phyloP scores from a whole-genome alignment of 2,329 filamentous ascomycete species.

The Calonectria pauciramosa region DNA sequence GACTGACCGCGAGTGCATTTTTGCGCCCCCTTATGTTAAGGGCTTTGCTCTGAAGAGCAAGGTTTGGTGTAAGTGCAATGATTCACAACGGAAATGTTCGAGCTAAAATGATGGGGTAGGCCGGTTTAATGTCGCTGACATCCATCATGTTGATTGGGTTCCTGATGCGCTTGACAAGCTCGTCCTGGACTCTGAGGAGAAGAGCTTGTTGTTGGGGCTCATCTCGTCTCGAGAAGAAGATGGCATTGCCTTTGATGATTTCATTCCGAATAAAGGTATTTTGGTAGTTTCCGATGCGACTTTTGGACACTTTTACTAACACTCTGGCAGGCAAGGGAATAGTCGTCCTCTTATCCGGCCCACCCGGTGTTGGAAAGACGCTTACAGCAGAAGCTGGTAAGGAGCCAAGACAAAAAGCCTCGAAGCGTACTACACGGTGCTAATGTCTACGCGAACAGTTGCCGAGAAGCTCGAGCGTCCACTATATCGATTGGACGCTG shows the following conservation, averaged over 20 bases:
- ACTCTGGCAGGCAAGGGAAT: slow-evolving; percentile 42
- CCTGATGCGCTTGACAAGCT: slow-evolving; percentile 9
- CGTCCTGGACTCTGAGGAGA: slow-evolving; percentile 20
- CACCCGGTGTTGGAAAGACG: slow-evolving; percentile 54
- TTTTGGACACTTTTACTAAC: background rate
- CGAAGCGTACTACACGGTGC: background rate
- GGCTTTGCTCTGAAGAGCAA: slow-evolving; percentile 27
- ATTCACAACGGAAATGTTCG: too few relatives aligned
- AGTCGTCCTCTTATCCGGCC: slow-evolving; percentile 51
- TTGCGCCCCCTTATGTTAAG: background rate
- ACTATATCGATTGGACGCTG: slow-evolving; percentile 24
- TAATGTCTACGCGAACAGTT: background rate
- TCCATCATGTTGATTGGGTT: slow-evolving; percentile 18
- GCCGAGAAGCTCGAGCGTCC: slow-evolving; percentile 26
- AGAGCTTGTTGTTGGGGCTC: background rate
- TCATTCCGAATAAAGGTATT: slow-evolving; percentile 23
- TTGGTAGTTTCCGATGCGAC: accelerated
- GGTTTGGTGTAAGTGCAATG: slow-evolving; percentile 32
- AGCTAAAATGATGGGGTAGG: background rate
- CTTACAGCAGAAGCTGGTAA: slow-evolving; percentile 52
- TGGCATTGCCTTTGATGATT: slow-evolving; percentile 12
- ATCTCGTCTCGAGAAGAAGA: background rate
- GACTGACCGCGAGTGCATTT: slow-evolving; percentile 25
- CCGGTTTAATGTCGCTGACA: background rate
- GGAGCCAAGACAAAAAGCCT: background rate